Conservation (phyloP, 345 rosid species). For the Odontarrhena argentea region DNA sequence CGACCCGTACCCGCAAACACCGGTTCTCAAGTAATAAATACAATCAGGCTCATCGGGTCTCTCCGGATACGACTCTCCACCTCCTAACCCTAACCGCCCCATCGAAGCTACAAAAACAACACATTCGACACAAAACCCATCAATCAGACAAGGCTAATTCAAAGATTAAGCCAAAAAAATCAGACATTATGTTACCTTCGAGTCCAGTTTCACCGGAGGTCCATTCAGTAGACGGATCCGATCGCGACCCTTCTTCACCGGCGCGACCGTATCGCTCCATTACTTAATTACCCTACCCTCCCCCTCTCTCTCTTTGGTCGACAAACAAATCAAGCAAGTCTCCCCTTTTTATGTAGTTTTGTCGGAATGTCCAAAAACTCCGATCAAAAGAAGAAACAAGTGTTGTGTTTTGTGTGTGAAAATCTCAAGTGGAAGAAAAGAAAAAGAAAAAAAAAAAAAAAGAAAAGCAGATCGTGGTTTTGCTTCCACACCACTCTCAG, state of each 20-base stretch:
- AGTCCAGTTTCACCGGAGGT: constrained; percentile 60
- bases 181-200: constrained; percentile 54
- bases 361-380: constrained; percentile 43
- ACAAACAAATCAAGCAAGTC: background rate
- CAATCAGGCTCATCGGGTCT: constrained; percentile 82
- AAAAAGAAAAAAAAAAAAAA: background rate
- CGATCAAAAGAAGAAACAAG: constrained; percentile 48
- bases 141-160: constrained; percentile 26
- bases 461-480: constrained; percentile 32
- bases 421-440: constrained; percentile 5
- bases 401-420: constrained; percentile 3
- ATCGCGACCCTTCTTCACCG: constrained; percentile 58
- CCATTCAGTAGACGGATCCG: constrained; percentile 82
- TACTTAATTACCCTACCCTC: no score
- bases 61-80: constrained; percentile 68
- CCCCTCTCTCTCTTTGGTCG: no score
- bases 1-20: constrained; percentile 77
- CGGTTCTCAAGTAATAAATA: constrained; percentile 80
- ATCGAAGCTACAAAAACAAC: constrained; percentile 42
- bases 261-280: constrained; percentile 73
- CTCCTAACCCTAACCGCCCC: constrained; percentile 60
- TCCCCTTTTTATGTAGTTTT: background rate
- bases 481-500: constrained; percentile 40
- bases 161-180: constrained; percentile 50
- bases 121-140: constrained; percentile 16